Evolutionary conservation across 2,329 filamentous ascomycete genomes (phyloP).

Genomic region (Neoarthrinium moseri): DNA sequence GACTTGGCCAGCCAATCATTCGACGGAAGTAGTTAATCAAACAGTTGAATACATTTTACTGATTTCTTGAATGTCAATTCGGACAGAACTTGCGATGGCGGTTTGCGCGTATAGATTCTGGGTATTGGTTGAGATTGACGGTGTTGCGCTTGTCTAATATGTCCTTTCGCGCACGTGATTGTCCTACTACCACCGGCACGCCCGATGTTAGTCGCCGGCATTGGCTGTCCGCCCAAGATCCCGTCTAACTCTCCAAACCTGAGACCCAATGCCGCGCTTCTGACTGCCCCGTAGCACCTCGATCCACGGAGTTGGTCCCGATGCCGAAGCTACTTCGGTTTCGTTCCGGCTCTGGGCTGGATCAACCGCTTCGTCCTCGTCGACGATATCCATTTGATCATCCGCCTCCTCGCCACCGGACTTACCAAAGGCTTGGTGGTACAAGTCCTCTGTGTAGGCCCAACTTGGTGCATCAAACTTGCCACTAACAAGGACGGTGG

Average conservation of each 20-base stretch:
- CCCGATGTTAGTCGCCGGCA: not conserved
- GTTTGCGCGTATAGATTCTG: no score
- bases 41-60: no score
- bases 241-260: conserved; percentile 63
- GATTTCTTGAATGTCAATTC: no score
- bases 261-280: conserved; percentile 56
- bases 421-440: conserved; percentile 25
- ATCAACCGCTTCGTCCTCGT: conserved; percentile 31
- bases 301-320: conserved; percentile 58
- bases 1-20: no score
- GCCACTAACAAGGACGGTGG: conserved; percentile 64
- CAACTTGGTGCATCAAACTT: conserved; percentile 68
- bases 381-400: conserved; percentile 27
- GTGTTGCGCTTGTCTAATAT: no score
- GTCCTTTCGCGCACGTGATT: no score
- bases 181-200: not conserved
- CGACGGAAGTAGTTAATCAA: no score
- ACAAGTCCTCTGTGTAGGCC: conserved; percentile 66
- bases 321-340: conserved; percentile 17
- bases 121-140: no score
- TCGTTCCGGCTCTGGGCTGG: not conserved
- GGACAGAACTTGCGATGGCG: no score
- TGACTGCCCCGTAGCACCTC: conserved; percentile 55
- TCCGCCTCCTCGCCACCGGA: conserved; percentile 21
- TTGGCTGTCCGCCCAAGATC: conserved; percentile 48